Evolutionary conservation across 2,329 filamentous ascomycete genomes (phyloP).

Genomic region (Colletotrichum sp.): DNA sequence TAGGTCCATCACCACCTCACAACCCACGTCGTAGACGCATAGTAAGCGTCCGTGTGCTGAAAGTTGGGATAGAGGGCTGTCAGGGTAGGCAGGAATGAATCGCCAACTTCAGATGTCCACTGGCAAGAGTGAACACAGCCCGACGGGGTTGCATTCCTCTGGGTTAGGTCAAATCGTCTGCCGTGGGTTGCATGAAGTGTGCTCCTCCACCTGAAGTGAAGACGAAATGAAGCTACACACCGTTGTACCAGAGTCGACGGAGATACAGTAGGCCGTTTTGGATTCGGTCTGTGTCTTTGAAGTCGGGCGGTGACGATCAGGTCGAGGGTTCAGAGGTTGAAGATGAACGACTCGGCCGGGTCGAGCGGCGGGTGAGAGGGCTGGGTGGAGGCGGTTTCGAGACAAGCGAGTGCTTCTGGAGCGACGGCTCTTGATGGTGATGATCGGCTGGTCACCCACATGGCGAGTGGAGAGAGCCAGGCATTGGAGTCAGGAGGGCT

Average conservation of each 20-base stretch:
- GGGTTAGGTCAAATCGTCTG: neutral
- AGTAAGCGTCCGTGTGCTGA: neutral
- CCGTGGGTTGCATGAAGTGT: neutral
- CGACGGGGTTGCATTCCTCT: neutral
- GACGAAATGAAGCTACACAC: neutral
- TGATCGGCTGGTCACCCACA: neutral
- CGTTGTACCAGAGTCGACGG: neutral
- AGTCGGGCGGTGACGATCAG: neutral
- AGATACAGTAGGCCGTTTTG: neutral
- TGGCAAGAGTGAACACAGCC: neutral
- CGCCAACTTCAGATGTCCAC: neutral
- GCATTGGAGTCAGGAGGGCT: neutral
- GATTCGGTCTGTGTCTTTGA: neutral
- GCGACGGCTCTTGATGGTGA: neutral
- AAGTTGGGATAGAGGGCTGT: neutral
- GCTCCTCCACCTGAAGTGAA: neutral
- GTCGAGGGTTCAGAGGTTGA: neutral
- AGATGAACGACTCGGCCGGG: neutral
- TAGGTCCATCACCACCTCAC: neutral
- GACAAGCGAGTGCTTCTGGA: neutral
- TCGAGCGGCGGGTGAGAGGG: neutral
- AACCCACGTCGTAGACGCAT: neutral
- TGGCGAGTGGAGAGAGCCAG: conserved; percentile 4
- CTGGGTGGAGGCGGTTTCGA: neutral
- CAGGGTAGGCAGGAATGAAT: neutral